Conservation (phyloP, 345 rosid species). For the Erucastrum elatum region DNA sequence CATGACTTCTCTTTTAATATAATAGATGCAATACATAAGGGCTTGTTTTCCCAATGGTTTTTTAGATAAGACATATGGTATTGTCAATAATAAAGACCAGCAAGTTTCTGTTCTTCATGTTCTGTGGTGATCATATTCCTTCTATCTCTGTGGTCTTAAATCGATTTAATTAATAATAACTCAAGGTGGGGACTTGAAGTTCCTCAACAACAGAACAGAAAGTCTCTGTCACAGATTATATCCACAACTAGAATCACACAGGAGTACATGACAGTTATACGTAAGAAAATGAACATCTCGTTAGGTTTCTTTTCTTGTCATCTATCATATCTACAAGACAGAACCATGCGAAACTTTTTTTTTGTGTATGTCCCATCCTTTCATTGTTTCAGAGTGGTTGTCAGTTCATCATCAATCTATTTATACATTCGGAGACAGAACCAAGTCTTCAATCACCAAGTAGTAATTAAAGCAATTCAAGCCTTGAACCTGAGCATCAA, state of each 20-base stretch:
- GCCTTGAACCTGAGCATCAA: not conserved
- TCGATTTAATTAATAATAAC: not conserved
- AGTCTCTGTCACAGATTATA: slow-evolving; percentile 9
- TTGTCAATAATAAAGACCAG: too few relatives aligned
- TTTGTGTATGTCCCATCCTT: not conserved
- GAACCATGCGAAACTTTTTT: slow-evolving; percentile 17
- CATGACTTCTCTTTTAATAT: too few relatives aligned
- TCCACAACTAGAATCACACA: not conserved
- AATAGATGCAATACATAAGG: not conserved
- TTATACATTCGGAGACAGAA: slow-evolving; percentile 6
- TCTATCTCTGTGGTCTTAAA: not conserved
- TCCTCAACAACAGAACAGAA: slow-evolving; percentile 20
- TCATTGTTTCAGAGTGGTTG: too few relatives aligned
- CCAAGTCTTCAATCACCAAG: slow-evolving; percentile 10
- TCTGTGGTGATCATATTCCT: not conserved
- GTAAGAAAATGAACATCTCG: not conserved
- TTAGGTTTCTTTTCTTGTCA: not conserved
- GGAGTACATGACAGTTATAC: not conserved
- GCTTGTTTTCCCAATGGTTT: not conserved
- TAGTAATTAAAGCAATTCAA: not conserved
- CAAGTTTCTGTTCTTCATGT: too few relatives aligned
- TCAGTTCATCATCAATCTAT: not conserved
- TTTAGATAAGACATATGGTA: too few relatives aligned
- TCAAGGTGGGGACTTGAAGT: slow-evolving; percentile 27
- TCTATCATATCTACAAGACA: not conserved